Evolutionary conservation across 2,329 filamentous ascomycete genomes (phyloP).

Genomic region (Coleophoma eucalyptorum): DNA sequence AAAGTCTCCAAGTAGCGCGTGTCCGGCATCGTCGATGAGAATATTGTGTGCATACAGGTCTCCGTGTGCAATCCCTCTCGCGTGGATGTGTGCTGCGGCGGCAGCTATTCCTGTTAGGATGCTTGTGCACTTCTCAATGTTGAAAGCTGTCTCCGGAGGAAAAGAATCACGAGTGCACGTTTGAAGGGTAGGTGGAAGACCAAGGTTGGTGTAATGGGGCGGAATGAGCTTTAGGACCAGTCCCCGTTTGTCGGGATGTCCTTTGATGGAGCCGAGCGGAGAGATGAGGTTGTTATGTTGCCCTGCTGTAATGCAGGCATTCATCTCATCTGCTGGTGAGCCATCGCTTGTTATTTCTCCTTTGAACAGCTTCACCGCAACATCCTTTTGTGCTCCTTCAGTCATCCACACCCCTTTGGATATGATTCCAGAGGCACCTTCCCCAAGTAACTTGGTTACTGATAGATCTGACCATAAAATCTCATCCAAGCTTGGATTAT

Average conservation of each 20-base stretch:
- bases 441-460: slow-evolving; percentile 35
- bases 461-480: slow-evolving; percentile 38
- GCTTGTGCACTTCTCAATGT: slow-evolving; percentile 24
- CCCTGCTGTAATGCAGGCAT: slow-evolving; percentile 40
- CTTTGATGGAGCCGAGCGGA: slow-evolving; percentile 38
- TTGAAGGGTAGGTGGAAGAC: slow-evolving; percentile 38
- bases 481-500: slow-evolving; percentile 27
- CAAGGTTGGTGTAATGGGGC: slow-evolving; percentile 36
- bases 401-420: slow-evolving; percentile 34
- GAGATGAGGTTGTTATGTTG: slow-evolving; percentile 41
- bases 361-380: slow-evolving; percentile 45
- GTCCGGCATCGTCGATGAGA: slow-evolving; percentile 32
- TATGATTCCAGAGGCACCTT: slow-evolving; percentile 43
- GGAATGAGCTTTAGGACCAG: slow-evolving; percentile 45
- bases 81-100: slow-evolving; percentile 40
- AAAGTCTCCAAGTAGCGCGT: slow-evolving; percentile 43
- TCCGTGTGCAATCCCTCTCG: slow-evolving; percentile 38
- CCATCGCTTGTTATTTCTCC: slow-evolving; percentile 44
- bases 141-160: slow-evolving; percentile 24
- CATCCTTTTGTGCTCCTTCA: slow-evolving; percentile 27
- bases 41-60: slow-evolving; percentile 46
- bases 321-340: slow-evolving; percentile 44
- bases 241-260: slow-evolving; percentile 35
- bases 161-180: slow-evolving; percentile 43
- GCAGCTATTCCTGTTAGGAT: slow-evolving; percentile 38